Conservation (phyloP, 164 flowering plant genomes). For the Vitis riparia region DNA sequence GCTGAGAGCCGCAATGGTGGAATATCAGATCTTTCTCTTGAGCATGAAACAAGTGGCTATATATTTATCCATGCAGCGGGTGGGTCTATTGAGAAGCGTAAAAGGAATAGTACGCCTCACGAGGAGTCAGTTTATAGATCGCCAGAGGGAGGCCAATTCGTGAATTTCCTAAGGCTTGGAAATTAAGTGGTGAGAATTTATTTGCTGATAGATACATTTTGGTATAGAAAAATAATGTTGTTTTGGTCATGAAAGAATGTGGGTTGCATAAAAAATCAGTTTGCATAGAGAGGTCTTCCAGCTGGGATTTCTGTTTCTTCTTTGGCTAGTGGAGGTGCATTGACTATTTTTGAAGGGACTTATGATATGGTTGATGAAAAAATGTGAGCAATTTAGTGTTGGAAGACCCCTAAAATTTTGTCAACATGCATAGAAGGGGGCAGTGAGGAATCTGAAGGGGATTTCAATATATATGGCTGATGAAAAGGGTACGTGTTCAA, state of each 20-base stretch:
- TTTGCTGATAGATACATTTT: slow-evolving; percentile 25
- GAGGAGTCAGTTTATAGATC: slow-evolving; percentile 48
- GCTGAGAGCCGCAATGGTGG: slow-evolving; percentile 75
- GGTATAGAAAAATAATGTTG: slow-evolving; percentile 12
- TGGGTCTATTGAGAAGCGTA: slow-evolving; percentile 47
- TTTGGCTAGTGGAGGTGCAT: slow-evolving; percentile 20
- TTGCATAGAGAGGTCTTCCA: slow-evolving; percentile 7
- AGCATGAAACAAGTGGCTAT: slow-evolving; percentile 92
- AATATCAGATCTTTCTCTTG: slow-evolving; percentile 82
- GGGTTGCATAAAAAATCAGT: background rate
- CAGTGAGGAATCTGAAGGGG: background rate
- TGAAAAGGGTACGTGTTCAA: no score
- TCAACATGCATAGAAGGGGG: slow-evolving; percentile 7
- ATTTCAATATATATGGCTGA: no score
- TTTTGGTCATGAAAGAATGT: slow-evolving; percentile 10
- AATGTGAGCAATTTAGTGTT: slow-evolving; percentile 14
- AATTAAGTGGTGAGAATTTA: slow-evolving; percentile 7
- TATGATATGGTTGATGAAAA: background rate
- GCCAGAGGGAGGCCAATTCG: slow-evolving; percentile 47
- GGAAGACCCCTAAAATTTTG: slow-evolving; percentile 8
- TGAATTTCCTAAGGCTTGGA: slow-evolving; percentile 64
- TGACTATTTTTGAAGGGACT: slow-evolving; percentile 21
- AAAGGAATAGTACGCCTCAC: slow-evolving; percentile 34
- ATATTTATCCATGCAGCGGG: slow-evolving; percentile 79
- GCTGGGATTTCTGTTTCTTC: slow-evolving; percentile 23